Conservation (phyloP, 1,284 basidiomycete genomes). For the Omphalotus olearius region DNA sequence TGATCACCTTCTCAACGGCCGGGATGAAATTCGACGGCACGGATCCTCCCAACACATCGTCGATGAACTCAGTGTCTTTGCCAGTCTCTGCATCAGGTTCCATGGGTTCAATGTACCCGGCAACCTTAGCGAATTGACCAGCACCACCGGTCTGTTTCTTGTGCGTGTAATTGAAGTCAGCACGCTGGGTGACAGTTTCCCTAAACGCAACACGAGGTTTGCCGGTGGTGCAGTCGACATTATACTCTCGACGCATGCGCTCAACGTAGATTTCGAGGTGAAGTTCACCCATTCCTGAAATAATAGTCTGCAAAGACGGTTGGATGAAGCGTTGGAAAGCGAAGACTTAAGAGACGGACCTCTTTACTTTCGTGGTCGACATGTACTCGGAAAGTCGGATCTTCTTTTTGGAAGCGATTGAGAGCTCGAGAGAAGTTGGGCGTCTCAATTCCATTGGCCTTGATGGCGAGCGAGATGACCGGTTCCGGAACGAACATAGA, state of each 20-base stretch:
- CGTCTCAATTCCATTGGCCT: constrained; percentile 88
- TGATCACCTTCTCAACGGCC: constrained; percentile 83
- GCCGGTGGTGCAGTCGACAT: constrained; percentile 90
- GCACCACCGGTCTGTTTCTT: constrained; percentile 99
- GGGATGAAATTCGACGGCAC: constrained; percentile 93
- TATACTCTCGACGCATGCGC: constrained; percentile 98
- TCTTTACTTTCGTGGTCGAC: constrained; percentile 94
- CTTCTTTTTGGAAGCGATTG: constrained; percentile 98
- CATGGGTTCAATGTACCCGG: constrained; percentile 93
- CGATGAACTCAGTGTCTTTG: constrained; percentile 88
- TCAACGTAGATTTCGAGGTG: constrained; percentile 99
- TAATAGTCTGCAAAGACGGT: constrained; percentile 77
- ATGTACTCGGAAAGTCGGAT: constrained; percentile 98
- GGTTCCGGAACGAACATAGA: constrained; percentile 99
- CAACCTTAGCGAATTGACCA: constrained; percentile 94
- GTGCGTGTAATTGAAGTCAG: constrained; percentile 90
- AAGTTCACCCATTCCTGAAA: constrained; percentile 98
- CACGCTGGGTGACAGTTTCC: constrained; percentile 84
- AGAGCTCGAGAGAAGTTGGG: constrained; percentile 96
- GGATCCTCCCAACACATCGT: constrained; percentile 87
- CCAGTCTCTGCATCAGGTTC: constrained; percentile 66
- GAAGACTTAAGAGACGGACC: constrained; percentile 35
- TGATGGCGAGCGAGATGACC: constrained; percentile 94
- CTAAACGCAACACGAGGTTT: constrained; percentile 97
- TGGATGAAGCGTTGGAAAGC: constrained; percentile 1